Evolutionary conservation across 2,329 filamentous ascomycete genomes (phyloP).

Genomic region (Aureobasidium uvarum): DNA sequence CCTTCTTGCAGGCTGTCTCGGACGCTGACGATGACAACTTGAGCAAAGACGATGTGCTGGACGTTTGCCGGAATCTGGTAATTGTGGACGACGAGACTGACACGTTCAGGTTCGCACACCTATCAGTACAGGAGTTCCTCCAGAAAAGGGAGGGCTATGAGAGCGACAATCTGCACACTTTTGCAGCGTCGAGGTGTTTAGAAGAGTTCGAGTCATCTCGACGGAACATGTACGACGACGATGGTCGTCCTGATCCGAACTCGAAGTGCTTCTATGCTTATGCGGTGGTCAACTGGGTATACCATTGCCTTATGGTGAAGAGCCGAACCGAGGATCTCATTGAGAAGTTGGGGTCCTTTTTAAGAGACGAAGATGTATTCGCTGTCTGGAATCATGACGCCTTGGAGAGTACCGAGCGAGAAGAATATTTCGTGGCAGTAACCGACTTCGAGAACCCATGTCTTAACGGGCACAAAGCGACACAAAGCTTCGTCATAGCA

Average conservation of each 20-base stretch:
- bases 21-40: background rate
- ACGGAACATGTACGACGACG: background rate
- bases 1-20: background rate
- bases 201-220: background rate
- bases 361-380: constrained; percentile 4
- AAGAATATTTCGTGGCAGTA: background rate
- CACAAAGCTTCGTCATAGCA: background rate
- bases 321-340: background rate
- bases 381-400: background rate
- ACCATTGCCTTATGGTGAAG: background rate
- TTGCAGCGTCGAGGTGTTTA: background rate
- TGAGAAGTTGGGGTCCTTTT: background rate
- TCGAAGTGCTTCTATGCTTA: background rate
- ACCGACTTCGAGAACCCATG: background rate
- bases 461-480: background rate
- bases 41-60: background rate
- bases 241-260: background rate
- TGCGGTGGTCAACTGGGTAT: background rate
- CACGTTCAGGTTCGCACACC: background rate
- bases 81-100: background rate
- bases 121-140: background rate
- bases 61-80: background rate
- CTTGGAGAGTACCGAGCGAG: background rate
- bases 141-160: background rate
- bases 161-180: background rate